Conservation (phyloP, 2,329 filamentous ascomycete genomes). For the Aspergillus costaricaensis region DNA sequence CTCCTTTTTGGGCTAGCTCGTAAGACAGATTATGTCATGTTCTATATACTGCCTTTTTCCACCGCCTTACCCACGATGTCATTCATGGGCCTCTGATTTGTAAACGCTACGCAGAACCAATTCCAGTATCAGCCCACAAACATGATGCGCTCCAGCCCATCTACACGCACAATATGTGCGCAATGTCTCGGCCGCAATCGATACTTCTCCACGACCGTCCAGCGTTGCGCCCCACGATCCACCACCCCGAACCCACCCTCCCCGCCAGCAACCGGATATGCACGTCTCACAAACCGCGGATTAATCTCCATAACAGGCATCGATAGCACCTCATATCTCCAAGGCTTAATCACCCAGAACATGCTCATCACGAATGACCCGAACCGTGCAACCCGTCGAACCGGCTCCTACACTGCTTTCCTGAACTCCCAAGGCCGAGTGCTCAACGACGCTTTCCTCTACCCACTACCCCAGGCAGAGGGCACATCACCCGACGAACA, state of each 20-base stretch:
- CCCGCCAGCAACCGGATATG: constrained; percentile 49
- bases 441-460: constrained; percentile 87
- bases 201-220: constrained; percentile 34
- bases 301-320: constrained; percentile 77
- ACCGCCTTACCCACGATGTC: constrained; percentile 30
- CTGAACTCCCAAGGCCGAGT: constrained; percentile 83
- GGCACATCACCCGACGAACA: constrained; percentile 28
- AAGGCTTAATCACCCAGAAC: constrained; percentile 80
- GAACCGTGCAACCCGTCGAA: constrained; percentile 36
- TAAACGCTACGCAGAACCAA: constrained; percentile 22
- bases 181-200: constrained; percentile 31
- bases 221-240: constrained; percentile 19
- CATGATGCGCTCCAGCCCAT: constrained; percentile 36
- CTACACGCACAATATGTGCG: constrained; percentile 29
- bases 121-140: constrained; percentile 12
- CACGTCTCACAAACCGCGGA: constrained; percentile 67
- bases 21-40: constrained; percentile 14
- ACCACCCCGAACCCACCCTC: constrained; percentile 30
- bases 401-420: constrained; percentile 78
- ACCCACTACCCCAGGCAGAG: constrained; percentile 56
- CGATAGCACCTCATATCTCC: constrained; percentile 81
- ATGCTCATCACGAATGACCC: constrained; percentile 53
- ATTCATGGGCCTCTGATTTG: constrained; percentile 26
- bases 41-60: constrained; percentile 26
- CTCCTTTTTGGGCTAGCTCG: not conserved